phyloP scores from a whole-genome alignment of 2,329 filamentous ascomycete species.

The Diplodia sapinea region DNA sequence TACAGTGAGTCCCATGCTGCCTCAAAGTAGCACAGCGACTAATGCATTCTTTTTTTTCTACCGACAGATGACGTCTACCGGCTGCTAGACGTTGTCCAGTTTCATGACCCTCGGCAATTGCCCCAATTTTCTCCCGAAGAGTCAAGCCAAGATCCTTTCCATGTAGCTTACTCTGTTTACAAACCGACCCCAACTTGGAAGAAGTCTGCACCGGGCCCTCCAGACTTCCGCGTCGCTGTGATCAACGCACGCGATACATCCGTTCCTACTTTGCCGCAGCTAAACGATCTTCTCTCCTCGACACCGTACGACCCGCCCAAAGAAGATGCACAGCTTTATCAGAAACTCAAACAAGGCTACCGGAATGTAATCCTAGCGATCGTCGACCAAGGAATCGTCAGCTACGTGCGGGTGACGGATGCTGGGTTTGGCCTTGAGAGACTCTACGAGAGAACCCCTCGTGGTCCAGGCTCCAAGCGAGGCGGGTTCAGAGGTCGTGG shows the following conservation, averaged over 20 bases:
- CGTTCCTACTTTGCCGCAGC: slow-evolving; percentile 75
- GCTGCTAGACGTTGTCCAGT: slow-evolving; percentile 74
- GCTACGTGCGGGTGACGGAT: slow-evolving; percentile 82
- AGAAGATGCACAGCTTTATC: slow-evolving; percentile 65
- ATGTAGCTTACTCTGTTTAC: slow-evolving; percentile 81
- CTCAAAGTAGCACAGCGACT: slow-evolving; percentile 51
- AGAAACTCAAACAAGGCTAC: slow-evolving; percentile 81
- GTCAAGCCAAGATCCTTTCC: slow-evolving; percentile 61
- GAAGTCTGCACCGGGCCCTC: slow-evolving; percentile 76
- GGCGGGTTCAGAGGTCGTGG: slow-evolving; percentile 42
- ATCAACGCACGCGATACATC: slow-evolving; percentile 74
- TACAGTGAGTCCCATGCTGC: slow-evolving; percentile 51
- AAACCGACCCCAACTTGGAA: slow-evolving; percentile 65
- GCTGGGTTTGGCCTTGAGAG: slow-evolving; percentile 75
- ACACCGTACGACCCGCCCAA: slow-evolving; percentile 72
- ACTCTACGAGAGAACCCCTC: slow-evolving; percentile 57
- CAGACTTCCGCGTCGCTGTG: slow-evolving; percentile 86
- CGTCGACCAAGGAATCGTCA: slow-evolving; percentile 87
- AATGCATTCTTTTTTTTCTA: neutral
- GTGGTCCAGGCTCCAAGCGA: slow-evolving; percentile 57
- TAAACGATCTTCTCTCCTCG: slow-evolving; percentile 73
- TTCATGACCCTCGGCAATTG: slow-evolving; percentile 64
- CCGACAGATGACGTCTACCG: slow-evolving; percentile 69
- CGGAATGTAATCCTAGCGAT: slow-evolving; percentile 85
- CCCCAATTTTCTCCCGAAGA: slow-evolving; percentile 40